Evolutionary conservation across 225 moss, liverwort and hornwort genomes (phyloP), one percentile per base, ranked within the genome.

Genomic region (Physcomitrium patens): DNA sequence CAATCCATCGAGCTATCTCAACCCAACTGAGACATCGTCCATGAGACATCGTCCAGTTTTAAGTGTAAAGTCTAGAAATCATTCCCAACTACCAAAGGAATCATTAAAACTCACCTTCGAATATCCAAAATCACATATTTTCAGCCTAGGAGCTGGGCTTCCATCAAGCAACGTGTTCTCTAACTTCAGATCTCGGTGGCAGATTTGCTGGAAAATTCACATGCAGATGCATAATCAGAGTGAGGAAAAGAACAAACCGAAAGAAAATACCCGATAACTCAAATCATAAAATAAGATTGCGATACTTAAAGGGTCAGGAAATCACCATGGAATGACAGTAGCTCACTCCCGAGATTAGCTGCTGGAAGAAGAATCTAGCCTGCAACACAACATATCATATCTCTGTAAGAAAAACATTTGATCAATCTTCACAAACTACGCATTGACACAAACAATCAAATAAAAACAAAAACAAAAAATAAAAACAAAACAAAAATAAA

Each of bases 131-230:
- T 99, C 99, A 62, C 99, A 99, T 41, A 99, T 99, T 81, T 99
- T 99, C 49, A 99, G 77, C 0, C 99, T 85, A 52, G 99, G 99
- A 0, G 99, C 95, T 61, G 91, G 93, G 60, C 99, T 99, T 9
- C 95, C 99, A 75, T 99, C 99, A 11, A 99, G 80, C 19, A 99
- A 68, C 0, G 99, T 99, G 55, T 99, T 99, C 85, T 95, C 99
- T 58, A 99, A 81, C 82, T 99, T 99, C 65, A 99, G 83, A 60
- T 99, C 99, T 3, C 99, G 91, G 72, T 99, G 99, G 27, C 93
- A 95, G 43, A 95, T 94, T 99, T 95, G 87, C 90, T 90, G 78
- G 57, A 37, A 4, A 4, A 37, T 37, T 37, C 31, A 37, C 31
- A 37, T 1, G 31, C 7, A 37, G 31, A 37, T 37, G 5, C 31